Evolutionary conservation across 164 flowering plant genomes (phyloP), one percentile per base, ranked within the genome.

Genomic region (Vitis rotundifolia): DNA sequence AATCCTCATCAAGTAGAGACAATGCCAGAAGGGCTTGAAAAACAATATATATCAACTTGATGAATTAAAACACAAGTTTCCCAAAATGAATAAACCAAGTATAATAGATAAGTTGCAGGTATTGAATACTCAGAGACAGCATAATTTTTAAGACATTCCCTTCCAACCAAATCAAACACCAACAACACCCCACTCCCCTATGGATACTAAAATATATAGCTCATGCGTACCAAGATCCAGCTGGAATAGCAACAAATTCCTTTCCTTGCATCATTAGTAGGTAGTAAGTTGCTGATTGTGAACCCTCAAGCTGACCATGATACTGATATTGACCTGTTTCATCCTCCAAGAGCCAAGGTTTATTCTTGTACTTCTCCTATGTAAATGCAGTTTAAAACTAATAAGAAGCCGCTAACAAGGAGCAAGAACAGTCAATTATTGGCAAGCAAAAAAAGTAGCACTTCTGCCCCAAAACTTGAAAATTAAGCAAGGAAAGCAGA

Each of bases 271-370:
- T 59, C 89, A 90, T 79, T 63, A 95, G 80, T 22, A 95, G 83
- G 74, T 91, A 95, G 79, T 93, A 95, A 53, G 86, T 87, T 49
- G 99, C 97, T 51, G 91, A 83, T 56, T 93, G 97, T 66, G 98
- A 71, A 57, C 99, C 99, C 83, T 95, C 99, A 69, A 90, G 93
- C 18, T 81, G 93, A 70, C 99, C 99, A 13, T 90, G 91, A 76
- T 71, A 95, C 78, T 91, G 99, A 80, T 49, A 81, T 77, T 91
- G 97, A 58, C 98, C 97, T 8, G 95, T 86, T 84, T 95, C 97
- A 82, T 95, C 98, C 84, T 93, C 99, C 82, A 93, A 78, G 13
- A 91, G 68, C 99, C 99, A 95, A 60, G 99, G 97, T 75, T 82
- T 93, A 66, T 91, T 95, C 89, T 90, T 95, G 83, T 68, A 90